Percentiles rank a stretch among this genome's conserved stretches.
Conservation (phyloP, 75 land plant genomes). For the Cunninghamia lanceolata region DNA sequence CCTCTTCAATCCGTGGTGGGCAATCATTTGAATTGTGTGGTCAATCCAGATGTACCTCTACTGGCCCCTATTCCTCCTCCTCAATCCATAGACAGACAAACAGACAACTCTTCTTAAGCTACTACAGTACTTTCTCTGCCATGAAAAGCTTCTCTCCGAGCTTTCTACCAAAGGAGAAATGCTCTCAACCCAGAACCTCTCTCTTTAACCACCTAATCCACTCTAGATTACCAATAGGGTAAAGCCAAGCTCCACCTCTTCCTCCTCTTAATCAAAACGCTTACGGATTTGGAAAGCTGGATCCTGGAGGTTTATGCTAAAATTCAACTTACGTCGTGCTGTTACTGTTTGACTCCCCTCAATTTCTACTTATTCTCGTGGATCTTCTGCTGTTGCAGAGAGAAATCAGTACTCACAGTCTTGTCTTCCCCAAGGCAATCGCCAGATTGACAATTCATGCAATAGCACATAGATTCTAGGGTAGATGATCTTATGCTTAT, state of each 20-base stretch:
- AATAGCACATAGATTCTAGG: too few relatives aligned
- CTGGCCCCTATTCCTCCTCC: neutral
- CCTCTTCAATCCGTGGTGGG: slow-evolving; percentile 13
- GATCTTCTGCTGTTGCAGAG: neutral
- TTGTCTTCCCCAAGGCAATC: too few relatives aligned
- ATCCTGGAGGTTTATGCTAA: neutral
- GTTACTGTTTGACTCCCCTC: neutral
- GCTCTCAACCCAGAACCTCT: neutral
- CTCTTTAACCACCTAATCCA: neutral
- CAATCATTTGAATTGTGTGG: slow-evolving; percentile 15
- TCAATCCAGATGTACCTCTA: neutral
- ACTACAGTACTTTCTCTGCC: slow-evolving; percentile 11
- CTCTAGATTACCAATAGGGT: neutral
- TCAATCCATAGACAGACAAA: slow-evolving; percentile 9
- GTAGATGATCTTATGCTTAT: too few relatives aligned
- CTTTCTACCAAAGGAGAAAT: neutral
- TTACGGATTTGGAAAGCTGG: slow-evolving; percentile 8
- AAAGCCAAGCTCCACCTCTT: neutral
- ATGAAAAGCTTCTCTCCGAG: neutral
- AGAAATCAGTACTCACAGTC: too few relatives aligned
- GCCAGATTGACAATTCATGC: neutral
- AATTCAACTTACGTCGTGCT: neutral
- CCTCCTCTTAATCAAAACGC: neutral
- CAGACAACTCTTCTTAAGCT: neutral
- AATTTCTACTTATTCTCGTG: neutral